Conservation (phyloP, 306 rosid species). For the Acacia acuminata region DNA sequence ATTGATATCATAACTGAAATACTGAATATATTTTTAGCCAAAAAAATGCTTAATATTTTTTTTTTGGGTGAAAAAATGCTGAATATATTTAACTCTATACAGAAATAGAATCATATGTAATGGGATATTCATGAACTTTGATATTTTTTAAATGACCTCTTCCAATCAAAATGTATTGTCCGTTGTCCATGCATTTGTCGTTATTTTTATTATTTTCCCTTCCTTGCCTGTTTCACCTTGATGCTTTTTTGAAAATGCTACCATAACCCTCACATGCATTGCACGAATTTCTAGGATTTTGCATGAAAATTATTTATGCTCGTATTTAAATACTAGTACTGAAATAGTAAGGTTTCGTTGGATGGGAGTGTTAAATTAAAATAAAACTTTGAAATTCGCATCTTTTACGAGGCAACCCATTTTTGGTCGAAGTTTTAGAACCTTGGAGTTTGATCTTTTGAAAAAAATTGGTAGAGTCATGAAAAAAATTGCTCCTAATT, state of each 20-base stretch:
- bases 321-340: background rate
- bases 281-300: background rate
- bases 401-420: background rate
- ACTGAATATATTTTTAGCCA: too few species aligned
- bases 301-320: background rate
- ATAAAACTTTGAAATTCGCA: background rate
- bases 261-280: background rate
- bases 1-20: too few species aligned
- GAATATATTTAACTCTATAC: too few species aligned
- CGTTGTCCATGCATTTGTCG: background rate
- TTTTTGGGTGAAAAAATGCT: too few species aligned
- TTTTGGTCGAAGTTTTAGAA: too few species aligned
- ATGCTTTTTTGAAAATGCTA: background rate
- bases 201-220: background rate
- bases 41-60: too few species aligned
- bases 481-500: too few species aligned
- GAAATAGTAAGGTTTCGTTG: background rate
- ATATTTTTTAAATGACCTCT: background rate
- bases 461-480: too few species aligned
- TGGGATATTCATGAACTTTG: background rate
- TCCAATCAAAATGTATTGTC: background rate
- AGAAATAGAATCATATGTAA: too few species aligned
- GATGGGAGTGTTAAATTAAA: background rate
- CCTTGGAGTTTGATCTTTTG: background rate
- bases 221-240: background rate